Evolutionary conservation across 2,329 filamentous ascomycete species (phyloP).

Genomic region (Corynespora cassiicola): DNA sequence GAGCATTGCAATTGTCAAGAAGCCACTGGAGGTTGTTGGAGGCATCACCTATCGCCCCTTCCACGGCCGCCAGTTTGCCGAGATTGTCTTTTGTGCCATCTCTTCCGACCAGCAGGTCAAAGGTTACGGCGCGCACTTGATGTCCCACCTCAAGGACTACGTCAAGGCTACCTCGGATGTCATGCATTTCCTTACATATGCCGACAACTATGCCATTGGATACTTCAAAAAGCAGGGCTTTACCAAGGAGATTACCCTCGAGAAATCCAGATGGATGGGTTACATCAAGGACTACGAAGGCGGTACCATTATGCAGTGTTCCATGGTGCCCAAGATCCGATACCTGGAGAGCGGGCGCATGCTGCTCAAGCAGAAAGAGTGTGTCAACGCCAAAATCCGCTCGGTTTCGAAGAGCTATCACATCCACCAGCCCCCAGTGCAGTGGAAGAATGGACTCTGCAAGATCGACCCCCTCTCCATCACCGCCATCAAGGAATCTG

Average conservation of each 20-base stretch:
- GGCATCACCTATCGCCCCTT: conserved; percentile 98
- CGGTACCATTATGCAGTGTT: conserved; percentile 98
- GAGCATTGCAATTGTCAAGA: conserved; percentile 97
- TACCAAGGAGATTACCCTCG: conserved; percentile 95
- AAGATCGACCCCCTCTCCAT: conserved; percentile 83
- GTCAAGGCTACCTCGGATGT: conserved; percentile 96
- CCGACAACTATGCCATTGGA: conserved; percentile 97
- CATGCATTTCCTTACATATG: conserved; percentile 98
- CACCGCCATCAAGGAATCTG: conserved; percentile 84
- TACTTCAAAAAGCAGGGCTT: conserved; percentile 99
- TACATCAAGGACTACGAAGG: conserved; percentile 99
- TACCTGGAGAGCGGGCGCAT: conserved; percentile 93
- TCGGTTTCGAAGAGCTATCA: conserved; percentile 89
- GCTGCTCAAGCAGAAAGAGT: conserved; percentile 96
- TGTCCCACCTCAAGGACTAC: conserved; percentile 98
- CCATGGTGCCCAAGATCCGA: conserved; percentile 92
- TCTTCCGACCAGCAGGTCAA: conserved; percentile 98
- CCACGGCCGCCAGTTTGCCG: conserved; percentile 88
- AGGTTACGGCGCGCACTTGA: conserved; percentile 95
- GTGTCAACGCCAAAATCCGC: conserved; percentile 91
- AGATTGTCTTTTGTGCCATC: conserved; percentile 98
- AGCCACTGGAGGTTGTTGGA: conserved; percentile 88
- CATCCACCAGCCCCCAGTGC: conserved; percentile 81
- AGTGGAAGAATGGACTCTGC: conserved; percentile 78
- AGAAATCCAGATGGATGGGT: conserved; percentile 94